Conservation (phyloP, 768 basidiomycete species). For the Glaciozyma martinii region DNA sequence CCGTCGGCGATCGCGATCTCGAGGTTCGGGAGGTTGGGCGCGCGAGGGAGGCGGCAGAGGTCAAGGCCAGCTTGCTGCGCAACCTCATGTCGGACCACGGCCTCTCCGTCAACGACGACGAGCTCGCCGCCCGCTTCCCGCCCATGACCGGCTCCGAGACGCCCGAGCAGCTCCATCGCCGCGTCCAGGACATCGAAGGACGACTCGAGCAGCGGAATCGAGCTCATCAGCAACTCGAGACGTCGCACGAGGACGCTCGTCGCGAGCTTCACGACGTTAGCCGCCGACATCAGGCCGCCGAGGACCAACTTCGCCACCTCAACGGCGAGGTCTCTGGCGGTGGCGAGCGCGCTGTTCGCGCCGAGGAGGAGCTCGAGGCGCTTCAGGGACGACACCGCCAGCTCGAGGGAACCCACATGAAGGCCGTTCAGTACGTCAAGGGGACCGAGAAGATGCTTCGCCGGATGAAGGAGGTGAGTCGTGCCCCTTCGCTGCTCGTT, state of each 20-base stretch:
- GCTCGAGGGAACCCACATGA: conserved; percentile 89
- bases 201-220: conserved; percentile 76
- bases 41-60: conserved; percentile 57
- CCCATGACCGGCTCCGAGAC: conserved; percentile 38
- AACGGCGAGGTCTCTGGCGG: conserved; percentile 5
- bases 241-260: conserved; percentile 33
- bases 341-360: conserved; percentile 29
- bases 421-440: conserved; percentile 96
- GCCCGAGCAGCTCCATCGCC: conserved; percentile 34
- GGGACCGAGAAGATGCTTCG: conserved; percentile 97
- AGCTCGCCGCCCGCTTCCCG: conserved; percentile 39
- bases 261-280: conserved; percentile 19
- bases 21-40: conserved; percentile 57
- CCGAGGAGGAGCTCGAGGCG: conserved; percentile 52
- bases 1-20: conserved; percentile 57
- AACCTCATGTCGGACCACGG: conserved; percentile 84
- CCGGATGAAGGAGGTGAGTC: conserved; percentile 65
- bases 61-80: conserved; percentile 69
- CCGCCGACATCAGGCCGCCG: not conserved
- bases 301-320: conserved; percentile 24
- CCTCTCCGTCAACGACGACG: conserved; percentile 65
- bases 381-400: conserved; percentile 45
- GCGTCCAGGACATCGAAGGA: conserved; percentile 66
- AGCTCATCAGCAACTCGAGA: conserved; percentile 80
- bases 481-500: too few species aligned